Evolutionary conservation across 331 rosid genomes (phyloP).

Genomic region (Malus hybrid): DNA sequence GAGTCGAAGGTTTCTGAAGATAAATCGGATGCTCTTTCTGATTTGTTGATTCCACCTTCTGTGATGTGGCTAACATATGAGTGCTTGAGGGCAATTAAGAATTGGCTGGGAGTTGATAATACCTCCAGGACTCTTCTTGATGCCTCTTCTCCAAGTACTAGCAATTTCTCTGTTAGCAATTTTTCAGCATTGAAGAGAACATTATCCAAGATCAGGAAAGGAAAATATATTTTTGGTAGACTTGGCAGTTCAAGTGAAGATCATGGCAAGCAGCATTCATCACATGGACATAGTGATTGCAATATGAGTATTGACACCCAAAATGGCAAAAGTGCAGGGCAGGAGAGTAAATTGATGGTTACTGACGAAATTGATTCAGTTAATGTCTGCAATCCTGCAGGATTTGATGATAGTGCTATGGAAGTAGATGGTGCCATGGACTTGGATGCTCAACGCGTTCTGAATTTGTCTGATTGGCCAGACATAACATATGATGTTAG

Average conservation of each 20-base stretch:
- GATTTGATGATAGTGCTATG: slow-evolving; percentile 35
- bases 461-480: slow-evolving; percentile 82
- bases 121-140: slow-evolving; percentile 36
- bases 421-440: slow-evolving; percentile 59
- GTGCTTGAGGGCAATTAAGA: slow-evolving; percentile 81
- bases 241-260: slow-evolving; percentile 54
- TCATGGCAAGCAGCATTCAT: slow-evolving; percentile 32
- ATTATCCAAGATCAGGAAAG: slow-evolving; percentile 52
- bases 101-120: slow-evolving; percentile 61
- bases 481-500: slow-evolving; percentile 80
- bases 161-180: slow-evolving; percentile 39
- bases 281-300: slow-evolving; percentile 21
- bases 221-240: slow-evolving; percentile 53
- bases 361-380: slow-evolving; percentile 33
- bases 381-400: slow-evolving; percentile 21
- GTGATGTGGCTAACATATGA: slow-evolving; percentile 64
- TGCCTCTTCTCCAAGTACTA: slow-evolving; percentile 28
- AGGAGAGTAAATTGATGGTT: slow-evolving; percentile 30
- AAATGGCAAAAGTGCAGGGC: slow-evolving; percentile 24
- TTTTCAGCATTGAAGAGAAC: slow-evolving; percentile 54
- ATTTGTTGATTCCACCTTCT: slow-evolving; percentile 43
- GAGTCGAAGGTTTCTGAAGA: slow-evolving; percentile 33
- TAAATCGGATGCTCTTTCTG: slow-evolving; percentile 27
- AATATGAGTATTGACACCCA: slow-evolving; percentile 23
- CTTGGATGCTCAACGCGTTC: slow-evolving; percentile 40